These are phyloP conservation scores for Cucurbita maxima DNA, from an alignment of 306 rosid genomes.

Conservation along the genomic window DNA sequence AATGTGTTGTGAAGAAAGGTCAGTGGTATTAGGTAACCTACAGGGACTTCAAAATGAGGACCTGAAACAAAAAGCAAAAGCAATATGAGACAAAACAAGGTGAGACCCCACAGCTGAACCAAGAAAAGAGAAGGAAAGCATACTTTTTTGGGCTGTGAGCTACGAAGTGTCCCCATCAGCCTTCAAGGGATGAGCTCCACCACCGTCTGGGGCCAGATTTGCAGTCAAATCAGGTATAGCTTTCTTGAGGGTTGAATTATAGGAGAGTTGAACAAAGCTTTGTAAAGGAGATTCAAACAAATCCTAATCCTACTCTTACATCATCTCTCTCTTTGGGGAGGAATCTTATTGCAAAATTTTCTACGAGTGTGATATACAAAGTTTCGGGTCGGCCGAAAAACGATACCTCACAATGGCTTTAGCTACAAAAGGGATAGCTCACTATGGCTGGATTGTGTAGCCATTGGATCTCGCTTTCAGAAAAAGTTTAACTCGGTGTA, in stretches of 20 bases:
- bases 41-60: slow-evolving; percentile 35
- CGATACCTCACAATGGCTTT: background rate
- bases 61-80: slow-evolving; percentile 40
- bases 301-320: background rate
- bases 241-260: slow-evolving; percentile 9
- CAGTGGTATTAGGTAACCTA: slow-evolving; percentile 25
- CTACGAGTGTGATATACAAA: background rate
- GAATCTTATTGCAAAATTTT: slow-evolving; percentile 5
- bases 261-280: background rate
- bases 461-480: slow-evolving; percentile 28
- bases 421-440: slow-evolving; percentile 8
- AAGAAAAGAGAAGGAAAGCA: slow-evolving; percentile 23
- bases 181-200: slow-evolving; percentile 33
- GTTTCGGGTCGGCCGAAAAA: background rate
- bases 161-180: slow-evolving; percentile 64
- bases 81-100: slow-evolving; percentile 41
- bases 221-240: slow-evolving; percentile 20
- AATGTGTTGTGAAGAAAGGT: slow-evolving; percentile 23
- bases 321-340: background rate
- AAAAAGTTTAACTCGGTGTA: slow-evolving; percentile 91
- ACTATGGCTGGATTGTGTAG: slow-evolving; percentile 13
- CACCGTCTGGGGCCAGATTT: slow-evolving; percentile 62
- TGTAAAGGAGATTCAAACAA: slow-evolving; percentile 2
- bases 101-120: slow-evolving; percentile 41
- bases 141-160: slow-evolving; percentile 93